phyloP scores from a whole-genome alignment of 2,329 filamentous ascomycete species.

The Colletotrichum noveboracense region DNA sequence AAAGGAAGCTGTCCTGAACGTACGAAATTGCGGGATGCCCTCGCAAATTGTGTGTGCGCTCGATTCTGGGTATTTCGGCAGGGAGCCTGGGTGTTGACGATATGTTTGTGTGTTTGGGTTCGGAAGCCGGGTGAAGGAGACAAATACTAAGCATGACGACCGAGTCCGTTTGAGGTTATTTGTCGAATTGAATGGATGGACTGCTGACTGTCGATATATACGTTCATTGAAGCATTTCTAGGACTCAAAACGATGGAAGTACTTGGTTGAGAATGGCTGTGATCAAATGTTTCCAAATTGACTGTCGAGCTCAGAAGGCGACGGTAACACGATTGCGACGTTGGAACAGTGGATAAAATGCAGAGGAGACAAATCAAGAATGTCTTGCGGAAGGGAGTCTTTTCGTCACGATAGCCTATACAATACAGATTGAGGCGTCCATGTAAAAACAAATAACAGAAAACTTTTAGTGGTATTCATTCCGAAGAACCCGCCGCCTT shows the following conservation, averaged over 20 bases:
- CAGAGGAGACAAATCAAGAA: background rate
- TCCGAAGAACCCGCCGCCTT: constrained; percentile 3
- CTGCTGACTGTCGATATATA: background rate
- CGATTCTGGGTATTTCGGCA: background rate
- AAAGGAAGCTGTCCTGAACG: background rate
- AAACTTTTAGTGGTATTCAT: constrained; percentile 21
- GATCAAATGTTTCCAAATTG: background rate
- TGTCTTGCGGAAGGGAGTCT: background rate
- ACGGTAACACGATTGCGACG: background rate
- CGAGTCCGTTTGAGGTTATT: background rate
- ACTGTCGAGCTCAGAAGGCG: background rate
- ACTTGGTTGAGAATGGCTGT: background rate
- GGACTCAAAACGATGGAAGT: background rate
- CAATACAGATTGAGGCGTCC: background rate
- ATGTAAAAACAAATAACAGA: background rate
- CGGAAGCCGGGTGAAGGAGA: background rate
- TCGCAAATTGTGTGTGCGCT: background rate
- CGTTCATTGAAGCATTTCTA: background rate
- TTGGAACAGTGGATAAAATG: background rate
- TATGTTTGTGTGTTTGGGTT: background rate
- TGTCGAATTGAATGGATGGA: background rate
- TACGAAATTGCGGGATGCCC: background rate
- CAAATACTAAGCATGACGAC: background rate
- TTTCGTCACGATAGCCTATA: constrained; percentile 8
- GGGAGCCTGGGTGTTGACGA: background rate